phyloP scores from a whole-genome alignment of 768 basidiomycete species.

The Rhizopogon vulgaris region DNA sequence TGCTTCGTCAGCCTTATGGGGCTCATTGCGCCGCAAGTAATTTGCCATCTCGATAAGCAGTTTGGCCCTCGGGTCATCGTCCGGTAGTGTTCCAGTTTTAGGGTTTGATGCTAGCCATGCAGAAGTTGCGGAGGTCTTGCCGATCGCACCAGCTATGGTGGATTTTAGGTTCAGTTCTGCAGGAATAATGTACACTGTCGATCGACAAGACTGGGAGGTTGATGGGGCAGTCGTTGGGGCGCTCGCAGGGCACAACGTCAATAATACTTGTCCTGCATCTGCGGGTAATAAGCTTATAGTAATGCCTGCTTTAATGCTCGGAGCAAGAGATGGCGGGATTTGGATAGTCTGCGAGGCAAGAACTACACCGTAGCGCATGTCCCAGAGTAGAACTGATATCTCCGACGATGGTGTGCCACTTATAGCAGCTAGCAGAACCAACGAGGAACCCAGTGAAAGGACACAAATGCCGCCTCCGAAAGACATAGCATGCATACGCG shows the following conservation, averaged over 20 bases:
- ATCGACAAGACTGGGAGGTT: conserved; percentile 25
- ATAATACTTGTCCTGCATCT: conserved; percentile 42
- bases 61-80: conserved; percentile 19
- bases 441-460: conserved; percentile 49
- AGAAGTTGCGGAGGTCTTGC: conserved; percentile 37
- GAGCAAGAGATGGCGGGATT: conserved; percentile 38
- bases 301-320: conserved; percentile 24
- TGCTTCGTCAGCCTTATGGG: conserved; percentile 47
- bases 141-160: conserved; percentile 59
- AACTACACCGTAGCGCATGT: conserved; percentile 60
- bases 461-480: conserved; percentile 25
- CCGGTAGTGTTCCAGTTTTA: conserved; percentile 5
- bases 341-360: conserved; percentile 48
- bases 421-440: conserved; percentile 48
- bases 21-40: conserved; percentile 37
- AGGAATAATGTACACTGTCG: conserved; percentile 57
- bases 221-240: conserved; percentile 25
- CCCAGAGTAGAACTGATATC: conserved; percentile 58
- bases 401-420: conserved; percentile 28
- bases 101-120: conserved; percentile 37
- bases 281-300: conserved; percentile 26
- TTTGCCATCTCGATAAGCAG: conserved; percentile 33
- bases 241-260: conserved; percentile 29
- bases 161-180: conserved; percentile 46
- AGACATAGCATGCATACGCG: conserved; percentile 9